A percentile compares a stretch with the other conserved stretches of the same genome.
Evolutionary conservation across 2,329 filamentous ascomycete genomes (phyloP).

Genomic region (Alternaria novae-zelandiae): DNA sequence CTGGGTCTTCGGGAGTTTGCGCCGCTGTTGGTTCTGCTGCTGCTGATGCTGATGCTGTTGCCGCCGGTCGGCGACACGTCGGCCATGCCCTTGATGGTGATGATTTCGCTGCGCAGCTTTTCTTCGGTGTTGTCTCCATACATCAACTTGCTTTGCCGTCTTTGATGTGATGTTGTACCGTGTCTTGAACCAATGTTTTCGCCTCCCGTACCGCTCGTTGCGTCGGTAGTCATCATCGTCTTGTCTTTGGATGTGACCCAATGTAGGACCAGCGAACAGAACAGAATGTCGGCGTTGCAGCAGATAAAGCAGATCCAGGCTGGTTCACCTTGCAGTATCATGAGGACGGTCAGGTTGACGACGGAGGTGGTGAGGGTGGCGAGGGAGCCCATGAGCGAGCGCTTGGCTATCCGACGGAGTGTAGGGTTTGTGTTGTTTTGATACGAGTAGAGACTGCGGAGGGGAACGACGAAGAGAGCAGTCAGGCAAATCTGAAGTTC

Average conservation of each 20-base stretch:
- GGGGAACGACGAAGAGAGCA: slow-evolving; percentile 66
- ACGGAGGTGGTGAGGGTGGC: slow-evolving; percentile 65
- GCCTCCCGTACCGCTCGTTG: not conserved
- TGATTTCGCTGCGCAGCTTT: not conserved
- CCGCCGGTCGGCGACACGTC: not conserved
- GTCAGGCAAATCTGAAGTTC: slow-evolving; percentile 62
- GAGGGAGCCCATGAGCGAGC: slow-evolving; percentile 66
- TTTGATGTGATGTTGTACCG: not conserved
- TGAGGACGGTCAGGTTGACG: slow-evolving; percentile 65
- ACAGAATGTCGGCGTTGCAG: not conserved
- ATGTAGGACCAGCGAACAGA: slow-evolving; percentile 63
- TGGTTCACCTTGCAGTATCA: slow-evolving; percentile 65
- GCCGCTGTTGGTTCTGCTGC: not conserved
- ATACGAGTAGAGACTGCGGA: slow-evolving; percentile 64
- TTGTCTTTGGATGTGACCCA: slow-evolving; percentile 58
- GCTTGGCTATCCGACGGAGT: slow-evolving; percentile 61
- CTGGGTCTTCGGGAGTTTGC: not conserved
- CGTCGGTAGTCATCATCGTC: not conserved
- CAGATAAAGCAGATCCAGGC: slow-evolving; percentile 71
- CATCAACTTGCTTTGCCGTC: not conserved
- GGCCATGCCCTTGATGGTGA: not conserved
- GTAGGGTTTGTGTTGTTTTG: slow-evolving; percentile 54
- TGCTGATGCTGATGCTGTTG: not conserved
- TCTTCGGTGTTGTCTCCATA: not conserved
- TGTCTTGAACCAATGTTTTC: not conserved